Conservation (phyloP, 2,329 filamentous ascomycete genomes). For the Talaromyces sp. region DNA sequence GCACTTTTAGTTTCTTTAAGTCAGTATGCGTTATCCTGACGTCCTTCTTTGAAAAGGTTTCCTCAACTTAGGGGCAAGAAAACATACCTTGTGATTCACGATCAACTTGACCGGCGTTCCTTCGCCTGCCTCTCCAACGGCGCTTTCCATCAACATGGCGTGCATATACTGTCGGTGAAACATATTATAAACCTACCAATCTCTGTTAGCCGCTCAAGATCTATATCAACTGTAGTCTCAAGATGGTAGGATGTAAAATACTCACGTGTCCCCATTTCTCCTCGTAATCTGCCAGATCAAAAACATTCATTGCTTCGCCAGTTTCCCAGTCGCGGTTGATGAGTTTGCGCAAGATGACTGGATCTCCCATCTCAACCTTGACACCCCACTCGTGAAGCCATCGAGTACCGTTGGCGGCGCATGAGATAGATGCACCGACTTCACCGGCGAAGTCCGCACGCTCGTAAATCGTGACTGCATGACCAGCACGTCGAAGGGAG, state of each 20-base stretch:
- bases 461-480: conserved; percentile 62
- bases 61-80: neutral
- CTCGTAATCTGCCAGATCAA: conserved; percentile 62
- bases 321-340: conserved; percentile 70
- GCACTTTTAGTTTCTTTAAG: conserved; percentile 14
- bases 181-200: conserved; percentile 56
- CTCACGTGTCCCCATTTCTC: conserved; percentile 57
- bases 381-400: conserved; percentile 68
- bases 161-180: conserved; percentile 69
- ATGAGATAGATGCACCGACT: conserved; percentile 64
- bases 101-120: conserved; percentile 53
- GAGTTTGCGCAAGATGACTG: conserved; percentile 61
- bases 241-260: neutral
- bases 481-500: conserved; percentile 52
- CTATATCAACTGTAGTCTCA: neutral
- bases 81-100: conserved; percentile 53
- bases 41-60: neutral
- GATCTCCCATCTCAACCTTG: conserved; percentile 61
- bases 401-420: conserved; percentile 65
- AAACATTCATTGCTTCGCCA: conserved; percentile 62
- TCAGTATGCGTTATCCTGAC: neutral
- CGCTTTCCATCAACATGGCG: conserved; percentile 60
- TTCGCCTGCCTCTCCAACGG: conserved; percentile 49
- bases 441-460: conserved; percentile 63
- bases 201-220: neutral